Conservation (phyloP, 805 yeast species). For the Candida vaughaniae region DNA sequence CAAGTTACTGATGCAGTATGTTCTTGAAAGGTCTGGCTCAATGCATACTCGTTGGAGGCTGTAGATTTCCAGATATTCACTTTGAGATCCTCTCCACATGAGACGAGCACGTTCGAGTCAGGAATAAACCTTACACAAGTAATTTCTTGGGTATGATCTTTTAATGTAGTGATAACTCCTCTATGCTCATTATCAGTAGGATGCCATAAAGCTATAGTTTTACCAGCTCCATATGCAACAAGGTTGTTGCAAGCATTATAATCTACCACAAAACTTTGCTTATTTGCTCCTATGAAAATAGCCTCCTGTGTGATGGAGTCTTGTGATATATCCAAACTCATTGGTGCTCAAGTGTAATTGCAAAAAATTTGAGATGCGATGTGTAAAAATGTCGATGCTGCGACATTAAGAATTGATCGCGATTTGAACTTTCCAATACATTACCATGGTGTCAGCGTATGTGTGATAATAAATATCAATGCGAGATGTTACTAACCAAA, state of each 20-base stretch:
- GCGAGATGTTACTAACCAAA: constrained; percentile 2
- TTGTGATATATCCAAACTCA: too few relatives aligned
- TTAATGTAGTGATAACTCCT: constrained; percentile 58
- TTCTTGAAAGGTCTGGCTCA: constrained; percentile 31
- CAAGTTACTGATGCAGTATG: constrained; percentile 56
- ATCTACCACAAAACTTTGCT: constrained; percentile 60
- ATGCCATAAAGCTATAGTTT: constrained; percentile 66
- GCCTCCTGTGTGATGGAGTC: constrained; percentile 43
- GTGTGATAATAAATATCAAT: too few relatives aligned
- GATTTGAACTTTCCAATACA: too few relatives aligned
- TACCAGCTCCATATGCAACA: constrained; percentile 73
- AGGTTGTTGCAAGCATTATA: constrained; percentile 34
- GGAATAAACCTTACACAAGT: constrained; percentile 62
- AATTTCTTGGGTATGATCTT: constrained; percentile 60
- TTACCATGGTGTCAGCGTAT: constrained; percentile 38
- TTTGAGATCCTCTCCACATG: constrained; percentile 67
- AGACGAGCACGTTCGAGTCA: constrained; percentile 44
- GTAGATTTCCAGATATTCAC: constrained; percentile 58
- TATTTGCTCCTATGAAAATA: constrained; percentile 71
- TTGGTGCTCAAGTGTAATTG: too few relatives aligned
- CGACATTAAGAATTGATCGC: too few relatives aligned
- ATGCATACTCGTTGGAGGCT: constrained; percentile 19
- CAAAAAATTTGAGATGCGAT: constrained; percentile 9
- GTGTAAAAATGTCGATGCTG: too few relatives aligned
- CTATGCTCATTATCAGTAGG: constrained; percentile 42